phyloP scores from a whole-genome alignment of 2,329 filamentous ascomycete genomes.

The Nemania abortiva region DNA sequence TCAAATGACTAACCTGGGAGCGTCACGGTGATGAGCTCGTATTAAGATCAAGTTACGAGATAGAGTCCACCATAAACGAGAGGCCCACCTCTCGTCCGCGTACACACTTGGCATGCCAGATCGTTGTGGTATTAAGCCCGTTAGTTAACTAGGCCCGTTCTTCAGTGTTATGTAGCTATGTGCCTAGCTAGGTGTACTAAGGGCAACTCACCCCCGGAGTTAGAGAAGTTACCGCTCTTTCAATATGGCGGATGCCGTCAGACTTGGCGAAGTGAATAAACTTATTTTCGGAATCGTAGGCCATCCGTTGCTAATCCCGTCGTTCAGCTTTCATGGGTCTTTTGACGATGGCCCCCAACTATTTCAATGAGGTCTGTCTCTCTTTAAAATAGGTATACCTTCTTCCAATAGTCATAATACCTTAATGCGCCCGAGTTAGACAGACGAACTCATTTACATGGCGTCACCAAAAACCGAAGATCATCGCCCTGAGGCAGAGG shows the following conservation, averaged over 20 bases:
- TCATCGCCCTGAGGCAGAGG: background rate
- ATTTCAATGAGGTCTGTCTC: background rate
- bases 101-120: background rate
- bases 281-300: background rate
- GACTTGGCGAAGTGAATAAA: background rate
- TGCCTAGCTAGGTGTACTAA: too few species aligned
- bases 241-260: background rate
- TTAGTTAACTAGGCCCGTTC: too few species aligned
- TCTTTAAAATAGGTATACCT: background rate
- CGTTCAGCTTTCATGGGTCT: background rate
- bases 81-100: background rate
- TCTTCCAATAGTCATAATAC: background rate
- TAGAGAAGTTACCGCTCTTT: background rate
- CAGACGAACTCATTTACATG: background rate
- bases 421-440: background rate
- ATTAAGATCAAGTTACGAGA: background rate
- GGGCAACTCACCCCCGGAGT: background rate
- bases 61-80: background rate
- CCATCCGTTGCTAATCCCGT: background rate
- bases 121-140: too few species aligned
- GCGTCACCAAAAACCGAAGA: background rate
- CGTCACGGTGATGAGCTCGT: background rate
- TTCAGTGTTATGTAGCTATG: too few species aligned
- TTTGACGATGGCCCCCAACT: background rate
- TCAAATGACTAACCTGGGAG: too few species aligned